A percentile compares a stretch with the other conserved stretches of the same genome.
phyloP scores from a whole-genome alignment of 1,139 yeast genomes.

The Blastobotrys malaysiensis region DNA sequence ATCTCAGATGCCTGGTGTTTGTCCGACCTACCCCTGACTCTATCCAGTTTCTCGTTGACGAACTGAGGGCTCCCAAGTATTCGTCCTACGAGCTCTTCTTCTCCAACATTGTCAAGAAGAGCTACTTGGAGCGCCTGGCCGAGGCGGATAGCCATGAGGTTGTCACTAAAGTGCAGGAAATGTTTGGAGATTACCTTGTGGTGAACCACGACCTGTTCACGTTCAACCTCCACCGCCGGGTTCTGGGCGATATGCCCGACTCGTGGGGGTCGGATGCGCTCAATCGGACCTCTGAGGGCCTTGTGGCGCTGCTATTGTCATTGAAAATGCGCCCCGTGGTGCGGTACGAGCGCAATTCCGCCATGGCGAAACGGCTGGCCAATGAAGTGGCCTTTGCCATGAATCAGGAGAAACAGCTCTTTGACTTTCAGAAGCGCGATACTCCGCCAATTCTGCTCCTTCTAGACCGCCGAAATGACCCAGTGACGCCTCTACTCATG shows the following conservation, averaged over 20 bases:
- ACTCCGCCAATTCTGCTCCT: slow-evolving; percentile 71
- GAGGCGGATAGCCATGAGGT: slow-evolving; percentile 85
- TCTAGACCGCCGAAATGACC: slow-evolving; percentile 82
- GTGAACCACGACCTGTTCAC: slow-evolving; percentile 65
- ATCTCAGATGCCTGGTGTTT: slow-evolving; percentile 75
- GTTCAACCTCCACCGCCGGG: slow-evolving; percentile 33
- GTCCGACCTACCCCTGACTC: slow-evolving; percentile 68
- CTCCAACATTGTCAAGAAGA: slow-evolving; percentile 67
- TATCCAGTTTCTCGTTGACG: slow-evolving; percentile 54
- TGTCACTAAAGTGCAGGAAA: slow-evolving; percentile 68
- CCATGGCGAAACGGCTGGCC: slow-evolving; percentile 60
- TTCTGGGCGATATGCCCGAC: slow-evolving; percentile 30
- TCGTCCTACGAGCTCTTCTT: slow-evolving; percentile 68
- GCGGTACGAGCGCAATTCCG: slow-evolving; percentile 64
- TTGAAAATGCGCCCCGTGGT: slow-evolving; percentile 73
- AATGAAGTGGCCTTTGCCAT: slow-evolving; percentile 47
- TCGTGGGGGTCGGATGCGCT: slow-evolving; percentile 47
- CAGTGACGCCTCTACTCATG: slow-evolving; percentile 80
- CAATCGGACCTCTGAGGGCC: slow-evolving; percentile 46
- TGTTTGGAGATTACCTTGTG: slow-evolving; percentile 77
- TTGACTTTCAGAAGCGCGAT: slow-evolving; percentile 58
- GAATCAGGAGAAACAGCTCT: slow-evolving; percentile 45
- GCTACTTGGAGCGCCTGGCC: slow-evolving; percentile 78
- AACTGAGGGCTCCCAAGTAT: slow-evolving; percentile 73
- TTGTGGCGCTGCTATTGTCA: slow-evolving; percentile 65